phyloP scores from a whole-genome alignment of 129 eudicot genomes.

The Tanacetum coccineum region DNA sequence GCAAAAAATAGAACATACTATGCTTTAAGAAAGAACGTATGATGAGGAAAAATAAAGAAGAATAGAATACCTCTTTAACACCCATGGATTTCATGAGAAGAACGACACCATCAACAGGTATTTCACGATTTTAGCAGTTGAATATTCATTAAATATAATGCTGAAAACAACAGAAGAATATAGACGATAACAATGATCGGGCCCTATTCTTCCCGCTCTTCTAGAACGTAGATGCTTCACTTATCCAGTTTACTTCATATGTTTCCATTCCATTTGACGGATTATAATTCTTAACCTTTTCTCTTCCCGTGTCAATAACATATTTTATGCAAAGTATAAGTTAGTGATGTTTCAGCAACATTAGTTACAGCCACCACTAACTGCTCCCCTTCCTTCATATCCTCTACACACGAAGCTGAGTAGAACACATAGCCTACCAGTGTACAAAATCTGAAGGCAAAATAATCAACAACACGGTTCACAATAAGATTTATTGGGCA shows the following conservation, averaged over 20 bases:
- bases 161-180: constrained; percentile 79
- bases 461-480: neutral
- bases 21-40: neutral
- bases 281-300: constrained; percentile 76
- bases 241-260: constrained; percentile 85
- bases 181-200: constrained; percentile 94
- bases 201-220: constrained; percentile 98
- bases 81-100: constrained; percentile 97
- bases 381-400: constrained; percentile 65
- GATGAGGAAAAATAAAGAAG: neutral
- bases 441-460: neutral
- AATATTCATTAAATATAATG: constrained; percentile 58
- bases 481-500: too few relatives aligned
- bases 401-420: constrained; percentile 84
- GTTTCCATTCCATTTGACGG: constrained; percentile 83
- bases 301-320: constrained; percentile 92
- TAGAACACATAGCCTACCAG: constrained; percentile 60
- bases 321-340: constrained; percentile 87
- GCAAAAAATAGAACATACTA: too few relatives aligned
- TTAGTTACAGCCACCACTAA: constrained; percentile 89
- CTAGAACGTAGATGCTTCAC: constrained; percentile 97
- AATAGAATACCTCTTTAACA: constrained; percentile 51
- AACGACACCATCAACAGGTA: constrained; percentile 93
- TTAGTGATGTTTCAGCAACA: constrained; percentile 95
- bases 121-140: constrained; percentile 71